phyloP scores from a whole-genome alignment of 1,139 yeast genomes.

The Geotrichum histeridarum region DNA sequence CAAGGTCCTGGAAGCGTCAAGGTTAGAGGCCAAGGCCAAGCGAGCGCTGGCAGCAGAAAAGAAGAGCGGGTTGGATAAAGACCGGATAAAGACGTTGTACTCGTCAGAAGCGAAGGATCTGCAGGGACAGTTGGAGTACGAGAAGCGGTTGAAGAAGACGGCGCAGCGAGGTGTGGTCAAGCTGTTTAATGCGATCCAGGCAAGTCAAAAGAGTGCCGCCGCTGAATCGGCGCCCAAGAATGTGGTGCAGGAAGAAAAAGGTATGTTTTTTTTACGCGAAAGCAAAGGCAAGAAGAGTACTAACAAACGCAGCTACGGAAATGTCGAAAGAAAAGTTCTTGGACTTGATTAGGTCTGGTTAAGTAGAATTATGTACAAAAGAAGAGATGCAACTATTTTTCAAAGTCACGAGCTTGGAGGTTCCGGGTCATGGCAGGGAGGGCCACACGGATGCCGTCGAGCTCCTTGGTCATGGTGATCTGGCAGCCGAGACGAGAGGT shows the following conservation, averaged over 20 bases:
- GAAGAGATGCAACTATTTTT: slow-evolving; percentile 19
- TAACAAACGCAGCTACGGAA: slow-evolving; percentile 50
- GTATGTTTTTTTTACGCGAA: slow-evolving; percentile 10
- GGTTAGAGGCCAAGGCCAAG: slow-evolving; percentile 79
- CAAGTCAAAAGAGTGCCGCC: slow-evolving; percentile 57
- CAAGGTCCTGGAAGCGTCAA: slow-evolving; percentile 72
- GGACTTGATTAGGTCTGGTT: slow-evolving; percentile 84
- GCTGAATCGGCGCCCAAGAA: slow-evolving; percentile 30
- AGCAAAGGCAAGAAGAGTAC: neutral
- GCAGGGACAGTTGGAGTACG: slow-evolving; percentile 61
- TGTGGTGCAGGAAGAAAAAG: slow-evolving; percentile 47
- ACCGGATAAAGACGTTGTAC: slow-evolving; percentile 43
- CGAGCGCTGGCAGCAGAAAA: slow-evolving; percentile 66
- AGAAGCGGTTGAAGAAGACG: slow-evolving; percentile 65
- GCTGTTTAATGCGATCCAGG: slow-evolving; percentile 81
- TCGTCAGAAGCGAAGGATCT: slow-evolving; percentile 41
- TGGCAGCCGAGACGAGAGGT: slow-evolving; percentile 93
- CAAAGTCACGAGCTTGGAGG: slow-evolving; percentile 72
- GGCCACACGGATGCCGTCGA: slow-evolving; percentile 93
- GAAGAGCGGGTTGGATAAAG: slow-evolving; percentile 60
- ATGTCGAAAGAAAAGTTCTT: slow-evolving; percentile 84
- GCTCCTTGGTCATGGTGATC: slow-evolving; percentile 77
- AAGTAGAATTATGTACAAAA: slow-evolving; percentile 7
- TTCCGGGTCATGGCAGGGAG: slow-evolving; percentile 96
- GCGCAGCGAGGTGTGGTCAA: slow-evolving; percentile 95